Evolutionary conservation across 176 grass and related monocot genomes (phyloP).

Genomic region (Otatea glauca): DNA sequence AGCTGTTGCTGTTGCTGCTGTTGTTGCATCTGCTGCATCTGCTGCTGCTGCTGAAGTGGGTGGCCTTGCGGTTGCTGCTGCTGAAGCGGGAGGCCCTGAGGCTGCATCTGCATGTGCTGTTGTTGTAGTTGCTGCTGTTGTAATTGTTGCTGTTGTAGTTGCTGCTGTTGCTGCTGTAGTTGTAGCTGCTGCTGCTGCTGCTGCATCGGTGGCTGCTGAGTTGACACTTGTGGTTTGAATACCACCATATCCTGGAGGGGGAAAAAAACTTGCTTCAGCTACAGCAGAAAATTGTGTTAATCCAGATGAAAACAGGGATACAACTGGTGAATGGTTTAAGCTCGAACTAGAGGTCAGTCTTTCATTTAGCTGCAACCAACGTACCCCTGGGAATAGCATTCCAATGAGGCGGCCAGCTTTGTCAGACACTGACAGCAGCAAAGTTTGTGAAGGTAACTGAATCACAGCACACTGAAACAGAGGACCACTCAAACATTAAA

Average conservation of each 20-base stretch:
- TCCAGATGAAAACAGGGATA: conserved; percentile 12
- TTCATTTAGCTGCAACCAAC: conserved; percentile 24
- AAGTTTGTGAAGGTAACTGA: conserved; percentile 93
- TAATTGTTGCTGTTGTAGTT: conserved; percentile 37
- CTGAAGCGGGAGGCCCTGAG: conserved; percentile 47
- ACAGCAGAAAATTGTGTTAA: conserved; percentile 29
- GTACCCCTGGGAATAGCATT: conserved; percentile 97
- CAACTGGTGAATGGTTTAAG: not conserved
- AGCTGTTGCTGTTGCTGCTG: conserved; percentile 28
- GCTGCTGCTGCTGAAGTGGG: conserved; percentile 47
- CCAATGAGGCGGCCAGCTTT: conserved; percentile 91
- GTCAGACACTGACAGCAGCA: conserved; percentile 89
- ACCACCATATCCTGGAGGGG: conserved; percentile 87
- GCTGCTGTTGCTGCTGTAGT: conserved; percentile 34
- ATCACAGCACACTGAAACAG: conserved; percentile 91
- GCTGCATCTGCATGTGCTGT: conserved; percentile 66
- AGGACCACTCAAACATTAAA: conserved; percentile 31
- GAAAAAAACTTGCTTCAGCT: conserved; percentile 14
- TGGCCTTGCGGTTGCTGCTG: conserved; percentile 45
- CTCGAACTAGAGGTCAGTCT: not conserved
- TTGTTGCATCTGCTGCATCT: conserved; percentile 26
- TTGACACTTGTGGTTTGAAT: conserved; percentile 96
- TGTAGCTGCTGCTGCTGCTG: conserved; percentile 49
- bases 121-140: conserved; percentile 43
- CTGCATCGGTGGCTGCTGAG: conserved; percentile 63